Percentiles rank a stretch among this genome's conserved stretches.
phyloP scores from a whole-genome alignment of 1,284 basidiomycete species.

The Hymenochaete sp. region DNA sequence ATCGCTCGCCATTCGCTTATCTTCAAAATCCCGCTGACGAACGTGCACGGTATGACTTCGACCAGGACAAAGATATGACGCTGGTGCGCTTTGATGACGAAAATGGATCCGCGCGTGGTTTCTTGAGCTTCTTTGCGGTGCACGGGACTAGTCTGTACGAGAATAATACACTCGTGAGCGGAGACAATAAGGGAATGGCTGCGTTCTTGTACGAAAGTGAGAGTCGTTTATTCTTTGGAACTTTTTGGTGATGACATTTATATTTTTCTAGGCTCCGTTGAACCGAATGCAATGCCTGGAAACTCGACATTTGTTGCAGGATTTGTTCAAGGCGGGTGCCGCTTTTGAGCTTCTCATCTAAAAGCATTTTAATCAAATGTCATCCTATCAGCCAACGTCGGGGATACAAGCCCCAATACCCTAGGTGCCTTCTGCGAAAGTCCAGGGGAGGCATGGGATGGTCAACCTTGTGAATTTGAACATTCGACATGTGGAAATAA shows the following conservation, averaged over 20 bases:
- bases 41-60: constrained; percentile 52
- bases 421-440: constrained; percentile 70
- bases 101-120: constrained; percentile 49
- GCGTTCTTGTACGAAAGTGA: constrained; percentile 66
- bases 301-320: constrained; percentile 67
- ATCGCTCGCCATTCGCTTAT: constrained; percentile 67
- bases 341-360: background rate
- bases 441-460: constrained; percentile 59
- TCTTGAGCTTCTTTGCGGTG: constrained; percentile 71
- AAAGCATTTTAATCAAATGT: too few species aligned
- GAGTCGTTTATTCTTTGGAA: constrained; percentile 17
- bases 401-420: constrained; percentile 71
- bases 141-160: constrained; percentile 75
- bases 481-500: constrained; percentile 69
- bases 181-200: constrained; percentile 79
- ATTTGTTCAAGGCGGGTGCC: constrained; percentile 54
- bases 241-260: background rate
- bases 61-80: constrained; percentile 66
- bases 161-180: constrained; percentile 73
- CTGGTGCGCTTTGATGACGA: constrained; percentile 55
- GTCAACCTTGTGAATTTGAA: constrained; percentile 54
- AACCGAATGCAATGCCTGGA: constrained; percentile 59
- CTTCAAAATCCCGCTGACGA: constrained; percentile 63
- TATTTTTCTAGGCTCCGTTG: constrained; percentile 40
- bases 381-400: constrained; percentile 63